phyloP scores from a whole-genome alignment of 768 basidiomycete genomes.

The Gyrodon lividus region DNA sequence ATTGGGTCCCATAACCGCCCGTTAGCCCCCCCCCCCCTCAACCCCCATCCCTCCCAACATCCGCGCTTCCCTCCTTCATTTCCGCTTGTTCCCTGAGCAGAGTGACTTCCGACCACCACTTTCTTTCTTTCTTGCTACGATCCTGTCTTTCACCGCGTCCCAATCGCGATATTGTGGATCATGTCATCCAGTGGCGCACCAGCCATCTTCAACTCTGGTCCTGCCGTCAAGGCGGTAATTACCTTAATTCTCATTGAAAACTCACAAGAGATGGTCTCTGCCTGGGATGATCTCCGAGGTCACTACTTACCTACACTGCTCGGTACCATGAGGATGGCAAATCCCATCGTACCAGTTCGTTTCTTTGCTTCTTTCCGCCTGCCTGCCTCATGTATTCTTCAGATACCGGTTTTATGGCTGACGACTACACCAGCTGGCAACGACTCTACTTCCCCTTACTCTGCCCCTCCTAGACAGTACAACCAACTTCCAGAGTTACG shows the following conservation, averaged over 20 bases:
- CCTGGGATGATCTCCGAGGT: constrained; percentile 51
- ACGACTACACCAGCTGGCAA: constrained; percentile 44
- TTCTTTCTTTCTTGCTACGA: not conserved
- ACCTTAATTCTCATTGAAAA: constrained; percentile 58
- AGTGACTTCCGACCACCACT: not conserved
- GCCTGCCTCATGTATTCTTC: constrained; percentile 1
- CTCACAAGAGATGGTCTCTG: constrained; percentile 41
- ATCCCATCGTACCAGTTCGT: constrained; percentile 43
- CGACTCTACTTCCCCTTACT: constrained; percentile 17
- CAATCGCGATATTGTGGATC: constrained; percentile 12
- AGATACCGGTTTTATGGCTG: constrained; percentile 42
- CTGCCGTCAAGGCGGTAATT: constrained; percentile 21
- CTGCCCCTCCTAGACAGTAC: constrained; percentile 40
- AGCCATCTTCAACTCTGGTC: constrained; percentile 22
- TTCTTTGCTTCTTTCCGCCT: not conserved
- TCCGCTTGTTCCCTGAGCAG: constrained; percentile 6
- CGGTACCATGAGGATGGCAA: constrained; percentile 38
- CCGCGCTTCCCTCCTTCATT: constrained; percentile 5
- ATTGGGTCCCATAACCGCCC: constrained; percentile 12
- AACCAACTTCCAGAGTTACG: constrained; percentile 40
- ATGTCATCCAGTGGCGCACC: constrained; percentile 9
- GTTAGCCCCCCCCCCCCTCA: not conserved
- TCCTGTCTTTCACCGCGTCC: constrained; percentile 12
- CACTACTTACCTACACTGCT: constrained; percentile 45
- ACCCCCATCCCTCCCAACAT: not conserved